These are phyloP conservation scores for Eucalyptus tenuipes DNA, from an alignment of 345 rosid species.

Conservation along the genomic window DNA sequence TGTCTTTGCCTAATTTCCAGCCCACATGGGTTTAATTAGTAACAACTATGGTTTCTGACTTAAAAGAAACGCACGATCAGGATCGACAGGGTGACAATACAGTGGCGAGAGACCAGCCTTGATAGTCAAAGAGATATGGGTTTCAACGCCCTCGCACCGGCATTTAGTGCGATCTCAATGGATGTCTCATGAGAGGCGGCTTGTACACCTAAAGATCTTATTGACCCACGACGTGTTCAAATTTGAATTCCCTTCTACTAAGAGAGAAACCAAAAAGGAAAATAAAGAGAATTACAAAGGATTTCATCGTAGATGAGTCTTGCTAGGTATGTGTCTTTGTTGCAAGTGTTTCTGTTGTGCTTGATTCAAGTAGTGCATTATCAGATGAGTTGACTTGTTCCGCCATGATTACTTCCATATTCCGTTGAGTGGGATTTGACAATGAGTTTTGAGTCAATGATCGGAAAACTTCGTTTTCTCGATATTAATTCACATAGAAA, in stretches of 20 bases:
- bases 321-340: background rate
- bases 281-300: background rate
- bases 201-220: background rate
- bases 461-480: background rate
- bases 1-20: background rate
- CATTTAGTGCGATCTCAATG: background rate
- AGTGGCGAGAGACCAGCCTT: background rate
- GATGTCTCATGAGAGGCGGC: background rate
- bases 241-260: background rate
- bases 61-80: background rate
- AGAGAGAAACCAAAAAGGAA: background rate
- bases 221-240: background rate
- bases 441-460: background rate
- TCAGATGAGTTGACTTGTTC: background rate
- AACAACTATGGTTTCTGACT: background rate
- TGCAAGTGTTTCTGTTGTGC: background rate
- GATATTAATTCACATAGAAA: background rate
- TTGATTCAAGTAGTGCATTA: background rate
- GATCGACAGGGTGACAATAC: background rate
- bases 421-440: background rate
- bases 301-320: background rate
- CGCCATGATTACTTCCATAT: background rate
- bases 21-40: background rate
- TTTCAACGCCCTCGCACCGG: background rate
- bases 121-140: background rate